Conservation (phyloP, 176 grass and related monocot genomes). For the Zea mays region DNA sequence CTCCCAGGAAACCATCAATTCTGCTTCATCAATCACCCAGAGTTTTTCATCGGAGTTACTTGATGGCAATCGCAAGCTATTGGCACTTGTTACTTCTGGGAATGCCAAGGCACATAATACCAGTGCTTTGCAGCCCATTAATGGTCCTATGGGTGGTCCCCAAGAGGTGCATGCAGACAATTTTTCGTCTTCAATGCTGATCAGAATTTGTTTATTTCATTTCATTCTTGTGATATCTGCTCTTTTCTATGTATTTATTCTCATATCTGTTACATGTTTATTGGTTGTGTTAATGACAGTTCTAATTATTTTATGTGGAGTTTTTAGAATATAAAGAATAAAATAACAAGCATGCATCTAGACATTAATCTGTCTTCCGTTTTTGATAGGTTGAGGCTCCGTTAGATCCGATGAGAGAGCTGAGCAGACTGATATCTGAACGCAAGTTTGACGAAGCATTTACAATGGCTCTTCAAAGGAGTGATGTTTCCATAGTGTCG, state of each 20-base stretch:
- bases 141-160: slow-evolving; percentile 63
- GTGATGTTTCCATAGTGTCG: slow-evolving; percentile 90
- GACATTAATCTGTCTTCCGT: background rate
- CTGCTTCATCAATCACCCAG: slow-evolving; percentile 84
- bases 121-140: slow-evolving; percentile 58
- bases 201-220: slow-evolving; percentile 16
- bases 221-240: background rate
- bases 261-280: no score
- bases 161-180: slow-evolving; percentile 51
- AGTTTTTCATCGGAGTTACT: slow-evolving; percentile 81
- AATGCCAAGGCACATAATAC: slow-evolving; percentile 56
- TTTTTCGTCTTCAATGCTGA: slow-evolving; percentile 1
- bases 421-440: slow-evolving; percentile 76
- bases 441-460: slow-evolving; percentile 90
- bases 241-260: no score
- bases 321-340: slow-evolving; percentile 8
- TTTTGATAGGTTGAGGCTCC: slow-evolving; percentile 68
- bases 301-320: background rate
- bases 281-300: background rate
- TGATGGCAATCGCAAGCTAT: slow-evolving; percentile 76
- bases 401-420: slow-evolving; percentile 79
- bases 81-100: slow-evolving; percentile 72
- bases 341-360: background rate
- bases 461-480: slow-evolving; percentile 92
- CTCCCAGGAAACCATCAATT: slow-evolving; percentile 74